phyloP scores from a whole-genome alignment of 1,284 basidiomycete genomes.

The Neotropicomus parvogracilis region DNA sequence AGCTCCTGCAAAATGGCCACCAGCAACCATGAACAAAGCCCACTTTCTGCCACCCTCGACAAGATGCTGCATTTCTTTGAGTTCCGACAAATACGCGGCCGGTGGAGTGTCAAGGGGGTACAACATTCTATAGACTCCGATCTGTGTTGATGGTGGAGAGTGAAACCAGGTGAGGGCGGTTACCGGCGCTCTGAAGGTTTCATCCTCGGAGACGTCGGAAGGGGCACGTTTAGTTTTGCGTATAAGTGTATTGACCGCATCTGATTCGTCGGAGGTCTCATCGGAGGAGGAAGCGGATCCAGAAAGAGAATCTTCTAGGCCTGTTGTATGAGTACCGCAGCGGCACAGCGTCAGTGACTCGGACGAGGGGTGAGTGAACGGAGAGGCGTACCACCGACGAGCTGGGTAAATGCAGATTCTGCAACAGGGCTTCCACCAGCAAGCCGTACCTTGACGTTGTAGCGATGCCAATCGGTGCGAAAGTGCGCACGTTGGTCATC shows the following conservation, averaged over 20 bases:
- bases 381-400: conserved; percentile 67
- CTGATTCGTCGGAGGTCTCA: conserved; percentile 53
- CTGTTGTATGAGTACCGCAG: conserved; percentile 37
- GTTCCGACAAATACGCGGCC: conserved; percentile 48
- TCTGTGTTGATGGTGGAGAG: conserved; percentile 74
- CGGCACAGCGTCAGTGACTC: conserved; percentile 1
- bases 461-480: conserved; percentile 96
- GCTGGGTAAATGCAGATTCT: conserved; percentile 68
- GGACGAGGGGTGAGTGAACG: not conserved
- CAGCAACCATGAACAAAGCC: conserved; percentile 95
- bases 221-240: conserved; percentile 54
- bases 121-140: conserved; percentile 82
- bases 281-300: conserved; percentile 75
- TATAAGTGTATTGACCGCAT: conserved; percentile 67
- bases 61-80: conserved; percentile 66
- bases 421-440: conserved; percentile 58
- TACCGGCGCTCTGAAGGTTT: conserved; percentile 47
- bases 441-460: conserved; percentile 87
- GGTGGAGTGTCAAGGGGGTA: conserved; percentile 52
- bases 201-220: conserved; percentile 46
- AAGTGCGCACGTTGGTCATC: conserved; percentile 87
- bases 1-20: conserved; percentile 95
- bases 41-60: conserved; percentile 71
- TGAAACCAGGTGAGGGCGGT: conserved; percentile 90
- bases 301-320: conserved; percentile 83